Percentiles rank a stretch among this genome's conserved stretches.
Evolutionary conservation across 169 alveolate species (phyloP).

Genomic region (Toxoplasma gondii): DNA sequence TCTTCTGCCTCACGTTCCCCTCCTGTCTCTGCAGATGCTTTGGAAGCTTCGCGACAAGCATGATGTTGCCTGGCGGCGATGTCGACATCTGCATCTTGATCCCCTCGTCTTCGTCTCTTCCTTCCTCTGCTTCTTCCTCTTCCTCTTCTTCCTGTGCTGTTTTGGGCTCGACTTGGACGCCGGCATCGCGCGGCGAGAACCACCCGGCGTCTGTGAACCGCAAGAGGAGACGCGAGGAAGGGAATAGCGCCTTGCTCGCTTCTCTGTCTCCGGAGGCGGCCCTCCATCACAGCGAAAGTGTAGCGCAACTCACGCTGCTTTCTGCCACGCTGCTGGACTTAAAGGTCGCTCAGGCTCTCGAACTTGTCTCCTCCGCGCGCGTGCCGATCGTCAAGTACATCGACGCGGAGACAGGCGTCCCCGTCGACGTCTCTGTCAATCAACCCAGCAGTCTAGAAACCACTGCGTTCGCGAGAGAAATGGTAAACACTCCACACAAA

Average conservation of each 20-base stretch:
- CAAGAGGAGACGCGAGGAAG: not conserved
- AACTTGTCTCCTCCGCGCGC: slow-evolving; percentile 56
- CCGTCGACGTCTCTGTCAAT: slow-evolving; percentile 69
- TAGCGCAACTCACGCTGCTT: slow-evolving; percentile 30
- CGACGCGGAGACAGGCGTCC: slow-evolving; percentile 73
- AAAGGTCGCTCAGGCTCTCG: slow-evolving; percentile 28
- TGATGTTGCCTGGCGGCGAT: slow-evolving; percentile 44
- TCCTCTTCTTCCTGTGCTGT: not conserved
- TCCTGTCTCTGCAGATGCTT: slow-evolving; percentile 10
- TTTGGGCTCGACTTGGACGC: not conserved
- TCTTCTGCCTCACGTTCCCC: not conserved
- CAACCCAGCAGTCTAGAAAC: slow-evolving; percentile 69
- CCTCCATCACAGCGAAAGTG: not conserved
- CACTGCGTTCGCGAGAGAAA: slow-evolving; percentile 53
- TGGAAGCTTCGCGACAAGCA: slow-evolving; percentile 33
- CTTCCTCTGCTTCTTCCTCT: not conserved
- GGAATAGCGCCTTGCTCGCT: not conserved
- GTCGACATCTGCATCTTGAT: not conserved
- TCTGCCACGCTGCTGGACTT: not conserved
- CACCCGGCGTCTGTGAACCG: not conserved
- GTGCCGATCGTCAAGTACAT: slow-evolving; percentile 74
- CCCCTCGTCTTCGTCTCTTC: not conserved
- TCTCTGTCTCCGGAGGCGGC: slow-evolving; percentile 16
- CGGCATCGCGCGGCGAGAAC: not conserved
- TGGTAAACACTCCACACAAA: not conserved